phyloP scores from a whole-genome alignment of 768 basidiomycete species.

The Termitomyces sp. region DNA sequence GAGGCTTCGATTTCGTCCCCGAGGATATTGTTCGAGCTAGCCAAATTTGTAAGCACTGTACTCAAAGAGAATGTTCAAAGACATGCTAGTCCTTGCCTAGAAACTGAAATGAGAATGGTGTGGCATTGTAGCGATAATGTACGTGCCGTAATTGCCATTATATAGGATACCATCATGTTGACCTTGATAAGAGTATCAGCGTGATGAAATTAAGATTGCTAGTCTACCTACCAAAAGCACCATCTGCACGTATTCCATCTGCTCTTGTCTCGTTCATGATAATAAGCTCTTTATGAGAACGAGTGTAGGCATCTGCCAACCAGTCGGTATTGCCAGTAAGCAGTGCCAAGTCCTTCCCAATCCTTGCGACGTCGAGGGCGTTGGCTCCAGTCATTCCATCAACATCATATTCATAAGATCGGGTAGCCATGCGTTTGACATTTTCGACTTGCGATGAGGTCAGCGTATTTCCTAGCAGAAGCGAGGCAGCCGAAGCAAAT shows the following conservation, averaged over 20 bases:
- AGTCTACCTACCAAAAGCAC: conserved; percentile 35
- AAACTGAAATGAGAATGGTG: conserved; percentile 11
- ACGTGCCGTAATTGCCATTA: conserved; percentile 64
- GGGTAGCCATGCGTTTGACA: conserved; percentile 34
- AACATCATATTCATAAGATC: conserved; percentile 38
- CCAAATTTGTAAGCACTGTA: not conserved
- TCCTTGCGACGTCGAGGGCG: conserved; percentile 51
- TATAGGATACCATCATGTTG: conserved; percentile 63
- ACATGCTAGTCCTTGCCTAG: conserved; percentile 41
- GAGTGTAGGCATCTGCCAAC: conserved; percentile 41
- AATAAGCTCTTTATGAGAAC: conserved; percentile 48
- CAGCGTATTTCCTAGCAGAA: conserved; percentile 34
- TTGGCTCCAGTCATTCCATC: conserved; percentile 48
- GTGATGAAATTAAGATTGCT: not conserved
- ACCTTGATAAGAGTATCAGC: conserved; percentile 17
- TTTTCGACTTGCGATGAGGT: conserved; percentile 23
- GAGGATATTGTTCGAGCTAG: conserved; percentile 56
- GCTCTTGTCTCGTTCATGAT: conserved; percentile 41
- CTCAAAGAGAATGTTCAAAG: not conserved
- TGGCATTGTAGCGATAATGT: not conserved
- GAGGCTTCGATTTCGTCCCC: conserved; percentile 55
- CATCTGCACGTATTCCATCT: conserved; percentile 59
- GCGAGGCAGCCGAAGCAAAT: conserved; percentile 41
- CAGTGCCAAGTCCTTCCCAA: conserved; percentile 49
- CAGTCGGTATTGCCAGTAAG: conserved; percentile 37